phyloP scores from a whole-genome alignment of 768 basidiomycete species.

The Lactifluus hygrophoroides region DNA sequence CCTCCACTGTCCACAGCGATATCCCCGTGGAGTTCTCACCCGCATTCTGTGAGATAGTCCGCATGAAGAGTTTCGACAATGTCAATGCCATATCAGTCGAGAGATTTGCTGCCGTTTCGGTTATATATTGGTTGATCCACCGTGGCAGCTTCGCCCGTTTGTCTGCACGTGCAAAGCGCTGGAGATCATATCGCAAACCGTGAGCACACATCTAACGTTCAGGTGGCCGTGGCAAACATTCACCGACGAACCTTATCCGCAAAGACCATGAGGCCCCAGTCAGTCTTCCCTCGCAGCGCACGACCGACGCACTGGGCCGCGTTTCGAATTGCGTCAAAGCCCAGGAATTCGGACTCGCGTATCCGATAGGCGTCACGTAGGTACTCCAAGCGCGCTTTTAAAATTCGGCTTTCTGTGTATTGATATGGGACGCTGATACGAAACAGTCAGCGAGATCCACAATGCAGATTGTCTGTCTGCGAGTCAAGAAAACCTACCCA shows the following conservation, averaged over 20 bases:
- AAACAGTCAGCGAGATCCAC: neutral
- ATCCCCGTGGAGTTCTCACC: slow-evolving; percentile 94
- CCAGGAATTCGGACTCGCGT: slow-evolving; percentile 95
- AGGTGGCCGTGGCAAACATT: neutral
- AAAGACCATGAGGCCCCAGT: slow-evolving; percentile 99
- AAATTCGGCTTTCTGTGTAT: slow-evolving; percentile 95
- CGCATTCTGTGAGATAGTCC: slow-evolving; percentile 96
- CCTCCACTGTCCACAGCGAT: slow-evolving; percentile 90
- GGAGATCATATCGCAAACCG: neutral
- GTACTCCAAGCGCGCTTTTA: slow-evolving; percentile 96
- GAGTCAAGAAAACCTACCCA: slow-evolving; percentile 50
- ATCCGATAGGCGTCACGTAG: slow-evolving; percentile 97
- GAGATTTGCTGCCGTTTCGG: slow-evolving; percentile 94
- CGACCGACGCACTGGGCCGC: slow-evolving; percentile 99
- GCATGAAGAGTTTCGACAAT: slow-evolving; percentile 92
- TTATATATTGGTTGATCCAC: slow-evolving; percentile 99
- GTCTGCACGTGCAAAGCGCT: slow-evolving; percentile 89
- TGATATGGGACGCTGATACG: slow-evolving; percentile 78
- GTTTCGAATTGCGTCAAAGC: slow-evolving; percentile 99
- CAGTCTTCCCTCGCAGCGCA: slow-evolving; percentile 95
- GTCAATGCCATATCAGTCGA: slow-evolving; percentile 98
- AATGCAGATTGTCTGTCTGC: neutral
- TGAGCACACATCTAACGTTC: slow-evolving; percentile 2
- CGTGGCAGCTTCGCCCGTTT: slow-evolving; percentile 93
- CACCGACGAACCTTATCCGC: slow-evolving; percentile 78